Evolutionary conservation across 306 rosid species (phyloP).

Genomic region (Lagenaria siceraria): DNA sequence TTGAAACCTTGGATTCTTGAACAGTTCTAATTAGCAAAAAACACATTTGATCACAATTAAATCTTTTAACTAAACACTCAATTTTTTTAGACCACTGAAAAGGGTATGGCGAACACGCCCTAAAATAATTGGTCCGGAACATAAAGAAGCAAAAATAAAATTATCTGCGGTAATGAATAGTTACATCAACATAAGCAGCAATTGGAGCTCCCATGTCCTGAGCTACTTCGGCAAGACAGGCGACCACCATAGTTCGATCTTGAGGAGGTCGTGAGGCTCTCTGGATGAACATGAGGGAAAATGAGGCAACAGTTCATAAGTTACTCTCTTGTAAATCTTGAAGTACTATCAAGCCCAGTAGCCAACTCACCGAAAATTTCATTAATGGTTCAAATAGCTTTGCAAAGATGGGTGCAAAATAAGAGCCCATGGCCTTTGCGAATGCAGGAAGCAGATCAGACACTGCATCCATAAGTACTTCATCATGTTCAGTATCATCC

Average conservation of each 20-base stretch:
- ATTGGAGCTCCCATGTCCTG: conserved; percentile 98
- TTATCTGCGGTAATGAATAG: conserved; percentile 1
- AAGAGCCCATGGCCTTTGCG: conserved; percentile 92
- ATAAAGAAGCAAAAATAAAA: not conserved
- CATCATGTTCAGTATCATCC: conserved; percentile 67
- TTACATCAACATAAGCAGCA: conserved; percentile 72
- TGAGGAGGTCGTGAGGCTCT: conserved; percentile 78
- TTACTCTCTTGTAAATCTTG: not conserved
- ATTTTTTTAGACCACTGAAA: not conserved
- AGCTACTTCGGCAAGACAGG: conserved; percentile 99
- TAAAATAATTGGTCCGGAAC: not conserved
- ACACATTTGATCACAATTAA: not conserved
- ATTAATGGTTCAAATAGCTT: conserved; percentile 74
- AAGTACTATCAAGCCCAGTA: conserved; percentile 8
- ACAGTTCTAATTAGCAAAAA: not conserved
- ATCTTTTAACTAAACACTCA: not conserved
- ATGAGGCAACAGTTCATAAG: not conserved
- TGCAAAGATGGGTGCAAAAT: conserved; percentile 80
- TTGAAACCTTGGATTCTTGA: not conserved
- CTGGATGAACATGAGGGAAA: conserved; percentile 31
- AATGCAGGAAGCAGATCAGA: conserved; percentile 93
- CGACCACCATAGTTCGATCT: conserved; percentile 98
- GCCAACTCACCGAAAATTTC: conserved; percentile 71
- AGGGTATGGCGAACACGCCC: not conserved
- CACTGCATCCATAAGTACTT: conserved; percentile 95